phyloP scores from a whole-genome alignment of 805 yeast genomes.

The Teunomyces tritomae region DNA sequence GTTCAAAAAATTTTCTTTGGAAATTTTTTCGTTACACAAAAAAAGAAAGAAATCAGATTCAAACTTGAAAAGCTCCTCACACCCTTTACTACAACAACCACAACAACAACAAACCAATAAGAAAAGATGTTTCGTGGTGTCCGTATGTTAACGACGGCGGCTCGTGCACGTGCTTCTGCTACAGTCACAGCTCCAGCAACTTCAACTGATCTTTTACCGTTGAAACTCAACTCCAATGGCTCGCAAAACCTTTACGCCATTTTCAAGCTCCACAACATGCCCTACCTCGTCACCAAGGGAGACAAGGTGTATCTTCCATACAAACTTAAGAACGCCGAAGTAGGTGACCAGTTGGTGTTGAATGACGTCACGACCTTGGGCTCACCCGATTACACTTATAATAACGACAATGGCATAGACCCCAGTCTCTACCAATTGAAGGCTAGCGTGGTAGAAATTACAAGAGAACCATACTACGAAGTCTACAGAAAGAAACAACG shows the following conservation, averaged over 20 bases:
- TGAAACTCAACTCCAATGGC: slow-evolving; percentile 62
- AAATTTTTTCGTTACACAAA: slow-evolving; percentile 3
- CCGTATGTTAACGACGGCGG: background rate
- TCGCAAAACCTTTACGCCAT: slow-evolving; percentile 68
- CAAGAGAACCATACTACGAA: slow-evolving; percentile 70
- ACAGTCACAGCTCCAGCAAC: slow-evolving; percentile 1
- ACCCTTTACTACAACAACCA: background rate
- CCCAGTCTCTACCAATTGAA: slow-evolving; percentile 59
- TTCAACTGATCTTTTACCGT: slow-evolving; percentile 30
- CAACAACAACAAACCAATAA: background rate
- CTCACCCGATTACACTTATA: slow-evolving; percentile 72
- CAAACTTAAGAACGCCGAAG: slow-evolving; percentile 67
- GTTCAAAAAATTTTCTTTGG: background rate
- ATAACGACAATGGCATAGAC: slow-evolving; percentile 38
- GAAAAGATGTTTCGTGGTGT: background rate
- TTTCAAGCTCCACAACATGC: slow-evolving; percentile 75
- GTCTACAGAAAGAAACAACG: slow-evolving; percentile 61
- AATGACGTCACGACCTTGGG: slow-evolving; percentile 81
- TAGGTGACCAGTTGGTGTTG: slow-evolving; percentile 79
- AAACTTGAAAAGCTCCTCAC: too few species aligned
- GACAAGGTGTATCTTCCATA: slow-evolving; percentile 81
- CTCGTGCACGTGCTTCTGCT: background rate
- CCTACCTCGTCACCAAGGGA: slow-evolving; percentile 87
- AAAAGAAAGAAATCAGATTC: background rate
- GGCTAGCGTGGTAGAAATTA: slow-evolving; percentile 83